phyloP scores from a whole-genome alignment of 768 basidiomycete species.

The Hortiboletus flavorubellus region DNA sequence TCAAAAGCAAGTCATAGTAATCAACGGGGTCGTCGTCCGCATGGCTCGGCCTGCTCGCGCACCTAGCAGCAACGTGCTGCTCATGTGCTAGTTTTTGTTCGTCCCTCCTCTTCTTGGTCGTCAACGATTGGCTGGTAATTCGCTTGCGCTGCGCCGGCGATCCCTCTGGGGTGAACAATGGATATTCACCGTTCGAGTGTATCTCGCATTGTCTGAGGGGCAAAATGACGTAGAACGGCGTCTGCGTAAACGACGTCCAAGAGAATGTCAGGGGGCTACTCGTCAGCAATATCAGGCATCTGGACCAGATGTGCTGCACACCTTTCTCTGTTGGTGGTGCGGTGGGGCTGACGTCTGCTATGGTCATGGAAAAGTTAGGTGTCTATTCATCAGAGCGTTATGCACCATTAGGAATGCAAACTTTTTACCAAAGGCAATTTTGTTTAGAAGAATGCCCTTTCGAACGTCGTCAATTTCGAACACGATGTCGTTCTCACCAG shows the following conservation, averaged over 20 bases:
- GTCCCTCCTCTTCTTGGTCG: neutral
- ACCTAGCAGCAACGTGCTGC: neutral
- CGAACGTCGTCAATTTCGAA: neutral
- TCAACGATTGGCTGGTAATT: neutral
- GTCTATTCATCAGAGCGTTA: neutral
- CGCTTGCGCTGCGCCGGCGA: neutral
- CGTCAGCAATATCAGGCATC: neutral
- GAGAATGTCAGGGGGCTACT: slow-evolving; percentile 4
- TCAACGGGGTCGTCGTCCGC: neutral
- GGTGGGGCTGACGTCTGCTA: neutral
- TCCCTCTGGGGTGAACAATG: neutral
- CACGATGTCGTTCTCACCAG: neutral
- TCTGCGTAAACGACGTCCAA: slow-evolving; percentile 3
- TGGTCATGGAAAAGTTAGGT: slow-evolving; percentile 6
- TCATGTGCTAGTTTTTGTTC: neutral
- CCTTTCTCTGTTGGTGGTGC: neutral
- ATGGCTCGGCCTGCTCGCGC: neutral
- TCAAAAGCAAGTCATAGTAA: no score
- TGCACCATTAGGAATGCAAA: neutral
- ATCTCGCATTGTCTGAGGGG: neutral
- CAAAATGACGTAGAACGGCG: neutral
- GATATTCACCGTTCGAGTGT: neutral
- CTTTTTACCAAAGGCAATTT: neutral
- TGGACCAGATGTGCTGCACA: neutral
- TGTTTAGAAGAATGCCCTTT: slow-evolving; percentile 3